phyloP scores from a whole-genome alignment of 2,329 filamentous ascomycete species.

The Colletotrichum sp. region DNA sequence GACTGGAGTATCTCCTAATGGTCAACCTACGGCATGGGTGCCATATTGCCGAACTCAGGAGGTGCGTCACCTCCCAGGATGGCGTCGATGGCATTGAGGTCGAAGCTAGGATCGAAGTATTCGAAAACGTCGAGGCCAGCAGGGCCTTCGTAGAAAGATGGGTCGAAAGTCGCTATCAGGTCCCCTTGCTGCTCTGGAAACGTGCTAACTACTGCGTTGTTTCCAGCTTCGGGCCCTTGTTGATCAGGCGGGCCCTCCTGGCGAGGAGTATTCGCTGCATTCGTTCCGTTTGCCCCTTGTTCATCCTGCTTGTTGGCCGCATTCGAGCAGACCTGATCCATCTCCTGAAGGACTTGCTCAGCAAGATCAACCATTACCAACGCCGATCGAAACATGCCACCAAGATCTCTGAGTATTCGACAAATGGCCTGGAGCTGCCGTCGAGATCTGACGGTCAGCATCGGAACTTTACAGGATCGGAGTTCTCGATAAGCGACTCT shows the following conservation, averaged over 20 bases:
- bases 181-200: background rate
- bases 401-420: conserved; percentile 22
- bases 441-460: conserved; percentile 16
- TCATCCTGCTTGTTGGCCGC: conserved; percentile 12
- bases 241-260: background rate
- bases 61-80: conserved; percentile 18
- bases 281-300: background rate
- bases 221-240: background rate
- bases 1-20: background rate
- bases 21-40: background rate
- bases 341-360: conserved; percentile 25
- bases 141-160: background rate
- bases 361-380: conserved; percentile 26
- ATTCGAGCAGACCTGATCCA: conserved; percentile 21
- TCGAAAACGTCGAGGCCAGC: conserved; percentile 24
- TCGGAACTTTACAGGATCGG: conserved; percentile 24
- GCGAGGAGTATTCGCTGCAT: conserved; percentile 2
- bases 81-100: conserved; percentile 25
- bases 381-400: conserved; percentile 25
- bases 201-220: background rate
- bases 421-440: conserved; percentile 24
- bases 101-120: conserved; percentile 26
- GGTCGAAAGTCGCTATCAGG: background rate
- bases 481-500: conserved; percentile 27
- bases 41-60: background rate